A percentile compares a stretch with the other conserved stretches of the same genome.
These are phyloP conservation scores for Rhodotorula toruloides DNA, from an alignment of 768 basidiomycete genomes.

Conservation along the genomic window DNA sequence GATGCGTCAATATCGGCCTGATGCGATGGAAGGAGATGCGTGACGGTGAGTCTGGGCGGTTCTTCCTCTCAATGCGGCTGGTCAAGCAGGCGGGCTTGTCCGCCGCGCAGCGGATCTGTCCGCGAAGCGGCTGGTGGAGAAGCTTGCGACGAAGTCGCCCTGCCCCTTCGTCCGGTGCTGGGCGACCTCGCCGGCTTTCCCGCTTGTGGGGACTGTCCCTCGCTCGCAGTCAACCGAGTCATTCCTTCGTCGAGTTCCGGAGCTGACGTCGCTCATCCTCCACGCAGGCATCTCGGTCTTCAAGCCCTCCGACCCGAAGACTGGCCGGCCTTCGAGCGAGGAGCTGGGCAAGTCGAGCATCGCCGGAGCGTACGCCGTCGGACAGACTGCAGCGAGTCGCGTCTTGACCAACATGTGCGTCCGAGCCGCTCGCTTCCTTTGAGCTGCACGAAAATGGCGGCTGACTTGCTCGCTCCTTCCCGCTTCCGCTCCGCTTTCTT, in stretches of 20 bases:
- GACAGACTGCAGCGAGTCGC: slow-evolving; percentile 48
- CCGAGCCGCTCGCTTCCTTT: background rate
- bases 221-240: too few relatives aligned
- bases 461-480: background rate
- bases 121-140: too few relatives aligned
- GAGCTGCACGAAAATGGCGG: background rate
- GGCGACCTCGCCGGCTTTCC: background rate
- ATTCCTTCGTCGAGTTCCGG: too few relatives aligned
- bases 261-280: background rate
- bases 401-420: slow-evolving; percentile 50
- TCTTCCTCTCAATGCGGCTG: background rate
- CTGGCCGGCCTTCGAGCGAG: slow-evolving; percentile 12
- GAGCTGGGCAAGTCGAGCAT: slow-evolving; percentile 47
- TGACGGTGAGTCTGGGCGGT: slow-evolving; percentile 45
- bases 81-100: too few relatives aligned
- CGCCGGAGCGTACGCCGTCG: slow-evolving; percentile 48
- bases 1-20: slow-evolving; percentile 48
- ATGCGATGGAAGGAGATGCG: slow-evolving; percentile 50
- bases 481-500: background rate
- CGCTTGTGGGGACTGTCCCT: background rate
- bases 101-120: too few relatives aligned
- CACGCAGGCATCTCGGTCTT: slow-evolving; percentile 35
- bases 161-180: background rate
- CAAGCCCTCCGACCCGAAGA: slow-evolving; percentile 23
- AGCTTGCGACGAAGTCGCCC: too few relatives aligned